phyloP scores from a whole-genome alignment of 345 rosid species.

The Sapria himalayana region DNA sequence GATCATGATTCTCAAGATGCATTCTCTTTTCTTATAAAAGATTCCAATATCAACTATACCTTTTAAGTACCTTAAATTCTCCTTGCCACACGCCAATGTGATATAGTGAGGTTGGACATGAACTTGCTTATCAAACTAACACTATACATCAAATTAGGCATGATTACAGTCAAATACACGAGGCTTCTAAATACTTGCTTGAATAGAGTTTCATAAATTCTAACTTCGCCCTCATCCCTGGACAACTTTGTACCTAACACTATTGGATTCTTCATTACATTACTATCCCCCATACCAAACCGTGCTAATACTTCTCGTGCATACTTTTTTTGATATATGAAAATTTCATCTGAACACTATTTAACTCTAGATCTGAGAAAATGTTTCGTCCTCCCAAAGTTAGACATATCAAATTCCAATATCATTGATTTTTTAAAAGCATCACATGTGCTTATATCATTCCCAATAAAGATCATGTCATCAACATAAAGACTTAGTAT shows the following conservation, averaged over 20 bases:
- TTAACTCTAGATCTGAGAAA: background rate
- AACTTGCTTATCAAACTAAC: background rate
- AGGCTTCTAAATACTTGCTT: background rate
- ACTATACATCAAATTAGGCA: background rate
- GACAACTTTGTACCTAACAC: background rate
- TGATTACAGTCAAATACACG: background rate
- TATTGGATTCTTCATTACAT: background rate
- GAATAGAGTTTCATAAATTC: background rate
- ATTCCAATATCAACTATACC: background rate
- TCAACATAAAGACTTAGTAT: no score
- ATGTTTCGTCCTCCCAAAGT: background rate
- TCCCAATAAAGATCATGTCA: background rate
- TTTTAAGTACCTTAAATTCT: background rate
- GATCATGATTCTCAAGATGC: no score
- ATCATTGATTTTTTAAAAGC: background rate
- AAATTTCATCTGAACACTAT: no score
- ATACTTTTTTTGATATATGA: background rate
- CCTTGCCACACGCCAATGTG: background rate
- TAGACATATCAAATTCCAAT: background rate
- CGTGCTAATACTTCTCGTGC: background rate
- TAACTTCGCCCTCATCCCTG: background rate
- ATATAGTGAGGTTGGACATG: background rate
- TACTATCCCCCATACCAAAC: background rate
- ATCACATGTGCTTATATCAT: background rate
- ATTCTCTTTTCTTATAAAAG: background rate